Evolutionary conservation across 805 yeast species (phyloP).

Genomic region (Candida loeiensis): DNA sequence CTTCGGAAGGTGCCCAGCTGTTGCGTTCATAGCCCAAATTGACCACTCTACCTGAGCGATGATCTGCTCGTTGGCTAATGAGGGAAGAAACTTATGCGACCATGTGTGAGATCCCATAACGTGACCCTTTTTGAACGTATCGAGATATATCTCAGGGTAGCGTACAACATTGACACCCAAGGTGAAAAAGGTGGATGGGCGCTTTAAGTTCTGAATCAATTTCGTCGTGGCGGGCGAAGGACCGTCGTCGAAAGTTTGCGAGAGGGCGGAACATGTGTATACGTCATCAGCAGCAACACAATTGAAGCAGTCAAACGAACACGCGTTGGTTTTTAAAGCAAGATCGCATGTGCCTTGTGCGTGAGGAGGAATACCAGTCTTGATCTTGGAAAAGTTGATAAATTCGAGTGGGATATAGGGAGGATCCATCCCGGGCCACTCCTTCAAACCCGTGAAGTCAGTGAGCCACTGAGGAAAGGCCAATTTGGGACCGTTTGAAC

Average conservation of each 20-base stretch:
- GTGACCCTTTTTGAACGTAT: constrained; percentile 62
- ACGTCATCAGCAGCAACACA: constrained; percentile 78
- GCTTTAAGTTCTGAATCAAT: constrained; percentile 50
- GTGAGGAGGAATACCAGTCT: constrained; percentile 43
- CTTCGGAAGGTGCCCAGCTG: constrained; percentile 79
- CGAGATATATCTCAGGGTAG: constrained; percentile 67
- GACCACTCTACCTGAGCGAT: constrained; percentile 93
- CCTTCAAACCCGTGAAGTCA: constrained; percentile 64
- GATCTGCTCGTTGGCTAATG: constrained; percentile 71
- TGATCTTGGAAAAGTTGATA: constrained; percentile 54
- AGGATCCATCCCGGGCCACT: constrained; percentile 87
- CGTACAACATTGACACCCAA: constrained; percentile 78
- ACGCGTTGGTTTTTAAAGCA: constrained; percentile 31
- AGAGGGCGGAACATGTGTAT: constrained; percentile 64
- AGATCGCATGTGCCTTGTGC: constrained; percentile 56
- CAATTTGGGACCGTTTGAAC: constrained; percentile 3
- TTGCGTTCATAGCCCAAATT: constrained; percentile 97
- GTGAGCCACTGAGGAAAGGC: constrained; percentile 80
- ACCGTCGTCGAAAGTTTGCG: constrained; percentile 95
- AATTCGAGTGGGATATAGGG: constrained; percentile 83
- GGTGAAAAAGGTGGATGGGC: constrained; percentile 75
- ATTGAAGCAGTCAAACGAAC: constrained; percentile 84
- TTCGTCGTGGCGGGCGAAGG: constrained; percentile 71
- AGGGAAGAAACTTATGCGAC: constrained; percentile 84
- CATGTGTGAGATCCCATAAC: constrained; percentile 86